phyloP scores from a whole-genome alignment of 352 stramenopile genomes.

The Phytophthora brassicae region DNA sequence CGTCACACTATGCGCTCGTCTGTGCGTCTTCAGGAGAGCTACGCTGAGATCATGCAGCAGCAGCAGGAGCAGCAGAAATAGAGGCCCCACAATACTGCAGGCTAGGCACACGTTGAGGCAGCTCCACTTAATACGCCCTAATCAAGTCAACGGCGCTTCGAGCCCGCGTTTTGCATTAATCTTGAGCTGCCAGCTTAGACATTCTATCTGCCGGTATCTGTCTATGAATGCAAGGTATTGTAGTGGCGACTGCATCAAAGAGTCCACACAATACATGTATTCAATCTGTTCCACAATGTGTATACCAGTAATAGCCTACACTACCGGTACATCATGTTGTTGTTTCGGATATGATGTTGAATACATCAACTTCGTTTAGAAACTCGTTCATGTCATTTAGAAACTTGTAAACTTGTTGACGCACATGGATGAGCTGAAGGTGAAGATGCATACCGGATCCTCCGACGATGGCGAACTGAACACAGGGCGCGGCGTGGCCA shows the following conservation, averaged over 20 bases:
- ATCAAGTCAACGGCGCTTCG: constrained; percentile 5
- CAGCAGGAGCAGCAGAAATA: constrained; percentile 75
- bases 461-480: constrained; percentile 12
- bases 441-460: not conserved
- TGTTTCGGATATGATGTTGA: no score
- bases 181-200: no score
- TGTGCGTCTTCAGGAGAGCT: constrained; percentile 87
- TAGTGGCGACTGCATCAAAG: no score
- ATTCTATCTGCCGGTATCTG: no score
- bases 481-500: constrained; percentile 18
- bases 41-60: constrained; percentile 86
- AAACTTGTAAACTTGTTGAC: no score
- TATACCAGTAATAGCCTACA: no score
- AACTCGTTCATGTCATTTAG: no score
- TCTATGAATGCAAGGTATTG: not conserved
- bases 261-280: no score
- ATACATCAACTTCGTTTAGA: no score
- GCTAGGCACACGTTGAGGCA: not conserved
- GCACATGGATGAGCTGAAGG: no score
- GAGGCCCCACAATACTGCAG: not conserved
- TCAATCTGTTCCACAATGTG: no score
- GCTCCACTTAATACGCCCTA: not conserved
- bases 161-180: not conserved
- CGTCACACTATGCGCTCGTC: constrained; percentile 91
- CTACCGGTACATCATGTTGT: no score